Conservation (phyloP, 805 yeast species). For the Schizosaccharomyces osmophilus region DNA sequence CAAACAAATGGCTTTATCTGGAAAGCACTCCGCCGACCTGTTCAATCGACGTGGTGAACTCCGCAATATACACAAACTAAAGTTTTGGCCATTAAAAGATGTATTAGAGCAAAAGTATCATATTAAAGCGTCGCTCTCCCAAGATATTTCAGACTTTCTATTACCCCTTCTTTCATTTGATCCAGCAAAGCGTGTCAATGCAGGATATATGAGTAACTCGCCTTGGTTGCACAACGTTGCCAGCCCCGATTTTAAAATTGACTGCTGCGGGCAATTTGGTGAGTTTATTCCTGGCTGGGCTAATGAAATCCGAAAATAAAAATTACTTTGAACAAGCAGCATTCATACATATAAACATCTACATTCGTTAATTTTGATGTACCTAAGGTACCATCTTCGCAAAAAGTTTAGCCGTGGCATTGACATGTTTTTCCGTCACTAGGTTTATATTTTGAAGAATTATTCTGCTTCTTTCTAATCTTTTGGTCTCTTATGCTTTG, state of each 20-base stretch:
- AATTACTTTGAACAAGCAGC: no score
- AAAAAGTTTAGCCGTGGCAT: no score
- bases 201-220: slow-evolving; percentile 83
- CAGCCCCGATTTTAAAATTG: slow-evolving; percentile 41
- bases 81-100: slow-evolving; percentile 68
- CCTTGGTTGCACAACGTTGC: slow-evolving; percentile 68
- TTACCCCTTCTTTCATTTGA: slow-evolving; percentile 60
- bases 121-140: slow-evolving; percentile 40
- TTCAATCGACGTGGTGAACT: slow-evolving; percentile 46
- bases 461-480: no score
- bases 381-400: no score
- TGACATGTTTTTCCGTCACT: no score
- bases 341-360: no score
- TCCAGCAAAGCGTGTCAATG: slow-evolving; percentile 72
- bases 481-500: no score
- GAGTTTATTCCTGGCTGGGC: slow-evolving; percentile 84
- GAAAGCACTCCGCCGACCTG: slow-evolving; percentile 35
- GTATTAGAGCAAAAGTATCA: slow-evolving; percentile 74
- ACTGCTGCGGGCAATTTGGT: slow-evolving; percentile 62
- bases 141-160: slow-evolving; percentile 49
- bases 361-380: no score
- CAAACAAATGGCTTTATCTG: slow-evolving; percentile 28
- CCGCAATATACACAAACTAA: slow-evolving; percentile 53
- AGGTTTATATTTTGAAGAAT: no score
- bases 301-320: slow-evolving; percentile 19